Base-by-base conservation (phyloP, 2,329 filamentous ascomycete genomes). In the Rhytidhysteron rufulum region DNA sequence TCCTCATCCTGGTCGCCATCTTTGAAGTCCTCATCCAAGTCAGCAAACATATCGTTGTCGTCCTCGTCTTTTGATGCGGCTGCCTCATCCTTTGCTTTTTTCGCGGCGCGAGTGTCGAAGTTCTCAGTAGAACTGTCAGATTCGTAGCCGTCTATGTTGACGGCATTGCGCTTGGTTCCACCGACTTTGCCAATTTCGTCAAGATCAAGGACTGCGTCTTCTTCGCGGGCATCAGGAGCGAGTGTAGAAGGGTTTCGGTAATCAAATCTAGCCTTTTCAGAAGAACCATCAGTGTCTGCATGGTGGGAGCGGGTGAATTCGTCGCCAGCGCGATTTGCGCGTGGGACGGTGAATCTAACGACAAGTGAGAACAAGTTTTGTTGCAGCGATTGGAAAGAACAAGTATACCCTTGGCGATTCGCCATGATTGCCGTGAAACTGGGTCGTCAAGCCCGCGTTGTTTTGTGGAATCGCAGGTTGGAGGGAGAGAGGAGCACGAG, bases 111-210 rank as follows among this genome's bases (percentile, higher is more conserved):
- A 22, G 78, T 78, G 52, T 93, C 80, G 63, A 95, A 94, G 32
- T 86, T 89, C 60, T 97, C 93, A 49, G 94, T 91, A 38, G 91
- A 95, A 42, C 78, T 82, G 66, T 98, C 93, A 8, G 86, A 93
- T 53, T 97, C 91, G 69, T 97, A 98, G 37, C 93, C 93, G 58
- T 97, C 93, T 30, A 98, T 82, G 58, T 97, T 96, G 40, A 98
- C 87, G 0, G 91, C 93, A 51, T 91, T 91, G 47, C 93, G 87
- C 65, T 95, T 95, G 1, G 88, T 87, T 30, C 80, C 77, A 1
- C 80, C 80, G 15, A 80, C 76, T 38, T 77, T 78, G 13, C 90
- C 89, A 49, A 97, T 96, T 29, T 96, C 90, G 60, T 97, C 93
- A 17, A 90, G 88, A 37, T 95, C 88, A 7, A 98, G 78, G 20